phyloP scores from a whole-genome alignment of 805 yeast genomes.

The Saccharomycopsis selenospora region DNA sequence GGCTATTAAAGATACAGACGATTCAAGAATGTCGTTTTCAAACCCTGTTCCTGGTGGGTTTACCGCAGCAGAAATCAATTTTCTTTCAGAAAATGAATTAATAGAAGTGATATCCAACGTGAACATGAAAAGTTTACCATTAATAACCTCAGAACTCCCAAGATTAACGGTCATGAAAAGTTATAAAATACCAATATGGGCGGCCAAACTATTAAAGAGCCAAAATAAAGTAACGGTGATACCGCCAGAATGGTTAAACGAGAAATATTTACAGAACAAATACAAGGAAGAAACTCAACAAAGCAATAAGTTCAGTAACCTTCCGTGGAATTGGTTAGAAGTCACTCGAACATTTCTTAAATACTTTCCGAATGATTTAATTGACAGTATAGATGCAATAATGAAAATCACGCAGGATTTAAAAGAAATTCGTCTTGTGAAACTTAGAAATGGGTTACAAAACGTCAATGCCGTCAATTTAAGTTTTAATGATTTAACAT shows the following conservation, averaged over 20 bases:
- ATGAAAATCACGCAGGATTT: constrained; percentile 73
- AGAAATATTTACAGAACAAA: constrained; percentile 43
- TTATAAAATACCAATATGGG: constrained; percentile 74
- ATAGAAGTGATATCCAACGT: constrained; percentile 35
- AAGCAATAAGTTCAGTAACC: constrained; percentile 51
- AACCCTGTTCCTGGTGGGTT: constrained; percentile 45
- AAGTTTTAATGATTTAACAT: constrained; percentile 72
- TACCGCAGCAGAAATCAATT: constrained; percentile 72
- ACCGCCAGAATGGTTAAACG: constrained; percentile 77
- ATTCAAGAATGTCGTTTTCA: constrained; percentile 70
- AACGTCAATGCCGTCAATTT: constrained; percentile 77
- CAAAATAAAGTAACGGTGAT: constrained; percentile 83
- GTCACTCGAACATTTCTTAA: constrained; percentile 58
- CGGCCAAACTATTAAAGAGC: constrained; percentile 72
- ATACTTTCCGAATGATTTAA: constrained; percentile 71
- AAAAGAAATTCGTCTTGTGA: constrained; percentile 73
- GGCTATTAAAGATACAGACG: too few relatives aligned
- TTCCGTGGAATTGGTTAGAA: constrained; percentile 91
- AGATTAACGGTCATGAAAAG: constrained; percentile 60
- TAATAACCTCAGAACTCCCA: constrained; percentile 44
- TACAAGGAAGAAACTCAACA: constrained; percentile 61
- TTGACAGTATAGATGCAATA: constrained; percentile 63
- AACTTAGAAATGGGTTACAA: constrained; percentile 71
- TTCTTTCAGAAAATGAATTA: constrained; percentile 79
- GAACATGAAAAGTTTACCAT: constrained; percentile 16